phyloP scores from a whole-genome alignment of 106 monocot species.

The Vanilla planifolia region DNA sequence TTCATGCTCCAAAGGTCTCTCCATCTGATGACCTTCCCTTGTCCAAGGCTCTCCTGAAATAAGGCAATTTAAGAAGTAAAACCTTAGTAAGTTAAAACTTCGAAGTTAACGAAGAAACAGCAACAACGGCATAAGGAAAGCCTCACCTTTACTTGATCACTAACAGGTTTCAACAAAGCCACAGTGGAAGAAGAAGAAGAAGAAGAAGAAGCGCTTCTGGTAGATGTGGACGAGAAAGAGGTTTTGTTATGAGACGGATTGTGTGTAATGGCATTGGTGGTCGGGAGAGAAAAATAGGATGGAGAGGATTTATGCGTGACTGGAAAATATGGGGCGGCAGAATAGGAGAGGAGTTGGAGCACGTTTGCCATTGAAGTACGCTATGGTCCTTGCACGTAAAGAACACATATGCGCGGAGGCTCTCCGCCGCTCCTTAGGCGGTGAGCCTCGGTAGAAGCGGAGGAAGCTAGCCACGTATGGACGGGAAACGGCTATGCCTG shows the following conservation, averaged over 20 bases:
- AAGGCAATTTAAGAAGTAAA: not conserved
- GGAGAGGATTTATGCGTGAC: not conserved
- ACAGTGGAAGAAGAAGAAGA: not conserved
- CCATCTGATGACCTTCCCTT: slow-evolving; percentile 37
- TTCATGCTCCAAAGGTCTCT: slow-evolving; percentile 72
- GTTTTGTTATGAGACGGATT: not conserved
- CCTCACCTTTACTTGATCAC: not conserved
- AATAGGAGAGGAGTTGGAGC: no score
- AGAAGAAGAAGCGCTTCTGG: not conserved
- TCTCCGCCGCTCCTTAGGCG: no score
- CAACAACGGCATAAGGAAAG: not conserved
- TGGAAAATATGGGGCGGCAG: slow-evolving; percentile 11
- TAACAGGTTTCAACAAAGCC: not conserved
- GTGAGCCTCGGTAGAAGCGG: no score
- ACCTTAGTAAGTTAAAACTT: not conserved
- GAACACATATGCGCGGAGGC: no score
- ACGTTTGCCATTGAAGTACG: no score
- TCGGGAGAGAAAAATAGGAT: slow-evolving; percentile 4
- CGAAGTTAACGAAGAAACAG: not conserved
- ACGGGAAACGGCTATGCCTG: no score
- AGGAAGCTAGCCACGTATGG: no score
- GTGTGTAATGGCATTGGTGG: not conserved
- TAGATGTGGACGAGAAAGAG: not conserved
- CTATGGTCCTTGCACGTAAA: no score
- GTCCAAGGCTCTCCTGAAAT: slow-evolving; percentile 23